Percentiles rank a stretch among this genome's conserved stretches.
Evolutionary conservation across 148 eudicot species (phyloP).

Genomic region (Vaccinium corymbosum): DNA sequence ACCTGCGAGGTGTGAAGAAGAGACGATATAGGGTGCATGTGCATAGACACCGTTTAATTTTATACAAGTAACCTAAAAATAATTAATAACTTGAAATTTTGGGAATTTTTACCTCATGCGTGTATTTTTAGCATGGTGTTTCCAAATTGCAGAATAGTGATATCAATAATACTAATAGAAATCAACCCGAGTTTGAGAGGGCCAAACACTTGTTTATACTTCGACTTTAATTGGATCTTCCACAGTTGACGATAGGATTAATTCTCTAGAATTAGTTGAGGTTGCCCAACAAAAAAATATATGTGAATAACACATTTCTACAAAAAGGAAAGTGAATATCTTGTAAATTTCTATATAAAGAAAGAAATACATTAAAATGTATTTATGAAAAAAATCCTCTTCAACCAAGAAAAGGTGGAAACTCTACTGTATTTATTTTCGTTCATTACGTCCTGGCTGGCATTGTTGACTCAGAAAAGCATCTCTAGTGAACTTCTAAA

Average conservation of each 20-base stretch:
- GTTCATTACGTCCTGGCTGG: neutral
- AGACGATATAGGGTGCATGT: too few relatives aligned
- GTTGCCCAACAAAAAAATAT: too few relatives aligned
- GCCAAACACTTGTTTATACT: neutral
- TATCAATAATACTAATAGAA: too few relatives aligned
- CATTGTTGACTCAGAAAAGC: neutral
- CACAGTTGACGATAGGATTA: too few relatives aligned
- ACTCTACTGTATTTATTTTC: too few relatives aligned
- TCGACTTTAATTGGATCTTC: neutral
- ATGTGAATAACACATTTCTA: neutral
- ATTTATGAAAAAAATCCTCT: neutral
- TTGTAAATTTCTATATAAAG: neutral
- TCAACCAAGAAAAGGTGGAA: neutral
- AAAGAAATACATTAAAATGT: neutral
- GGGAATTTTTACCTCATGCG: too few relatives aligned
- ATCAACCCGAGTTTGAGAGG: neutral
- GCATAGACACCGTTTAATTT: too few relatives aligned
- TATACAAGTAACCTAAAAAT: too few relatives aligned
- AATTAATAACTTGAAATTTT: too few relatives aligned
- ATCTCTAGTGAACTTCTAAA: too few relatives aligned
- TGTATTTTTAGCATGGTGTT: neutral
- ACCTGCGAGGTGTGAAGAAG: too few relatives aligned
- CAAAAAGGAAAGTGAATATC: neutral
- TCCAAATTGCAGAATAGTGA: neutral
- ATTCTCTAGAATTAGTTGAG: neutral